phyloP scores from a whole-genome alignment of 2,329 filamentous ascomycete genomes.

The Penicillium sp. region DNA sequence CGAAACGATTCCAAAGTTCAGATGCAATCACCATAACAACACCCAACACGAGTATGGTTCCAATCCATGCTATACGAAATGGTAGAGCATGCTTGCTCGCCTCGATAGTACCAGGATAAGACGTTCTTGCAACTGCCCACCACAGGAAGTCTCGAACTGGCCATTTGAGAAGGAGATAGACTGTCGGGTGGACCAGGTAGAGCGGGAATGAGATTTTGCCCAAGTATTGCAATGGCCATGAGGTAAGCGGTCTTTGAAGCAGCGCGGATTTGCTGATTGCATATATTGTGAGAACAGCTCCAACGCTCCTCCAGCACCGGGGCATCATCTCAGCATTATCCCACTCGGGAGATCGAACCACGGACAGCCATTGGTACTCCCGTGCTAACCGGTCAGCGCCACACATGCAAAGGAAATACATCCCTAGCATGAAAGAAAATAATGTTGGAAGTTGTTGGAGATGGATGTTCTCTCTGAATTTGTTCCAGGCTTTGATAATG shows the following conservation, averaged over 20 bases:
- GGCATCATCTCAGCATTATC: neutral
- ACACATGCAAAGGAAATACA: conserved; percentile 1
- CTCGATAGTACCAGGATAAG: neutral
- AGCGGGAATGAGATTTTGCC: conserved; percentile 3
- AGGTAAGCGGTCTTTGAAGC: neutral
- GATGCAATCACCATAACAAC: neutral
- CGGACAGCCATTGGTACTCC: neutral
- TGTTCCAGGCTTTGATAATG: neutral
- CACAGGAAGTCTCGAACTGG: conserved; percentile 1
- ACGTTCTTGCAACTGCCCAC: neutral
- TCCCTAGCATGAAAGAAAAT: neutral
- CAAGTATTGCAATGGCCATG: neutral
- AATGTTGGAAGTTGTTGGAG: neutral
- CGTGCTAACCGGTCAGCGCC: neutral
- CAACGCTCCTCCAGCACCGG: conserved; percentile 1
- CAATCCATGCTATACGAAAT: neutral
- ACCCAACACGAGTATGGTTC: neutral
- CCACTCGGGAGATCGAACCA: neutral
- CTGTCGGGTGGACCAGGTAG: neutral
- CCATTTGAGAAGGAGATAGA: neutral
- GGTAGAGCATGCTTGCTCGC: neutral
- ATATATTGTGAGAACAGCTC: neutral
- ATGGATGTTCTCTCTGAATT: neutral
- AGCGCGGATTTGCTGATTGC: neutral
- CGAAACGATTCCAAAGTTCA: neutral